These are phyloP conservation scores for Rhizophora apiculata DNA, from an alignment of 345 rosid species.

Conservation along the genomic window DNA sequence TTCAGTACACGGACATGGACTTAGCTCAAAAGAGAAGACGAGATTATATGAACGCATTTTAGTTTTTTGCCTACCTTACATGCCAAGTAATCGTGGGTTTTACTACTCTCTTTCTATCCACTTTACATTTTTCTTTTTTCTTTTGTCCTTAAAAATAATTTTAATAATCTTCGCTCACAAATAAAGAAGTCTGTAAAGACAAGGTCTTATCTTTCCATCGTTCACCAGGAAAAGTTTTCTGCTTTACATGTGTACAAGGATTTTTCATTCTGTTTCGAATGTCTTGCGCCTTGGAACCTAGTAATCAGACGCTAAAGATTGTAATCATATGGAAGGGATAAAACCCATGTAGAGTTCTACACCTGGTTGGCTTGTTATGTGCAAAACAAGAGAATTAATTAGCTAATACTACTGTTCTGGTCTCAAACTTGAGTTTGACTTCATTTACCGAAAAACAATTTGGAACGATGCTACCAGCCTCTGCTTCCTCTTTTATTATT, in stretches of 20 bases:
- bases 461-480: neutral
- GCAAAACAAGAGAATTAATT: no score
- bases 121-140: neutral
- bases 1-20: neutral
- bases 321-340: no score
- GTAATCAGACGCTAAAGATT: neutral
- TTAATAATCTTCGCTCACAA: neutral
- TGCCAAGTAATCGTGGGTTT: slow-evolving; percentile 14
- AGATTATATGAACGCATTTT: no score
- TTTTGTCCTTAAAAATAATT: neutral
- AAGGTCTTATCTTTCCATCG: neutral
- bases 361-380: no score
- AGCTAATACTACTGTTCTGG: no score
- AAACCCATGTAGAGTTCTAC: no score
- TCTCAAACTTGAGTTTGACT: neutral
- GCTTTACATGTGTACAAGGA: no score
- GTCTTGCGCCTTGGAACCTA: neutral
- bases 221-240: neutral
- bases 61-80: slow-evolving; percentile 38
- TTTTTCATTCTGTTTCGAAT: no score
- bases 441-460: neutral
- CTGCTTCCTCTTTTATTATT: no score
- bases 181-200: neutral
- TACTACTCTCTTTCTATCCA: neutral
- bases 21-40: neutral